Evolutionary conservation across 768 basidiomycete genomes (phyloP), one percentile per base, ranked within the genome.

Genomic region (Hemileccinum impolitum): DNA sequence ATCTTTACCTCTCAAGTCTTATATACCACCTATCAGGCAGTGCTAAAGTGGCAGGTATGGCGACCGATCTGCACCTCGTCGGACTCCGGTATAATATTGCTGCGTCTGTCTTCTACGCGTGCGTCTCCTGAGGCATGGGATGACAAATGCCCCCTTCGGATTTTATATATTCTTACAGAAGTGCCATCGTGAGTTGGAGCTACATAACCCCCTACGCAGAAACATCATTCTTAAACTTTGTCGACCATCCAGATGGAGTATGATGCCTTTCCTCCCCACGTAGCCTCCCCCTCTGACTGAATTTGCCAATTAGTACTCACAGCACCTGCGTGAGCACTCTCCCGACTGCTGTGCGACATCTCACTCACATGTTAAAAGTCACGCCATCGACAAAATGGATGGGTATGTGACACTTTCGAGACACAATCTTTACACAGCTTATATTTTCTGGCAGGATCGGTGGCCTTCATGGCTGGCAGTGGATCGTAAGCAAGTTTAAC

Each of bases 171-270:
- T 17, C 37, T 46, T 5, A 30, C 38, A 11, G 37, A 46, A 39
- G 28, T 46, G 6, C 45, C 45, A 4, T 46, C 45, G 45, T 39
- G 38, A 46, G 45, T 39, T 13, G 37, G 19, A 15, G 17, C 18
- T 17, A 1, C 6, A 31, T 14, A 23, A 15, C 5, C 17, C 18
- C 9, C 23, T 30, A 7, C 11, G 19, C 38, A 46, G 45, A 39
- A 46, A 46, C 19, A 23, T 46, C 15, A 11, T 46, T 23, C 18
- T 46, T 9, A 39, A 39, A 19, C 5, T 39, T 1, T 46, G 31
- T 46, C 45, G 45, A 39, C 45, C 45, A 21, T 46, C 45, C 7
- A 39, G 45, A 39, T 46, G 45, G 45, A 39, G 45, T 46, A 39
- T 8, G 45, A 7, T n/a, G 13, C 2, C 30, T n/a, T 6, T 15